Evolutionary conservation across 164 flowering plant species (phyloP), one percentile per base, ranked within the genome.

Genomic region (Tetracentron sinense): DNA sequence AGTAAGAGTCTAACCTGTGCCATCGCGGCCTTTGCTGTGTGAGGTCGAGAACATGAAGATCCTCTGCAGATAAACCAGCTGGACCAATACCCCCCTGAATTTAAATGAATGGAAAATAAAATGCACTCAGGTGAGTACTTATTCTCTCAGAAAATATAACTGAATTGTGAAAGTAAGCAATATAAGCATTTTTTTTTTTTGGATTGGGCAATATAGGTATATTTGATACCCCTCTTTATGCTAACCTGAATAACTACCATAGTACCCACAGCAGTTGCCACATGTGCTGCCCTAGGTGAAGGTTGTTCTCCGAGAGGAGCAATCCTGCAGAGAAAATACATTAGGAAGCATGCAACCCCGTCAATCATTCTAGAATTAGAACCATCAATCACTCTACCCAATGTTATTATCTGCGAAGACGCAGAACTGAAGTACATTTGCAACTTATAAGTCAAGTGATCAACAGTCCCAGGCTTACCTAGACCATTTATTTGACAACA

Each of bases 221-320:
- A 29, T 11, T 35, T 10, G n/a, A 20, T 20, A 16, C 42, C 4
- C 7, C 6, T 57, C 15, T 26, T 15, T 11, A 47, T 25, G 30
- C 72, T 68, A 46, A 92, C 99, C 97, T 95, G 99, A 71, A 95
- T 92, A 60, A 95, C 99, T 29, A 95, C 99, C 99, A 95, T 95
- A 38, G 99, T 95, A 56, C 99, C 99, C 26, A 95, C 99, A 52
- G 99, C 97, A 73, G 97, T 92, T 54, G 97, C 99, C 50, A 90
- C 99, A 75, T 95, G 99, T 31, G 99, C 99, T 20, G 99, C 99
- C 76, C 99, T 85, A 16, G 97, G 97, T 21, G 99, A 89, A 20
- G 99, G 99, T 65, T 92, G 99, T 56, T 95, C 99, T 61, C 99
- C 99, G 66, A 81, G 80, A 29, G 99, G 97, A 69, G 79, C 83